Conservation (phyloP, 1,284 basidiomycete species). For the Sparassis latifolia region DNA sequence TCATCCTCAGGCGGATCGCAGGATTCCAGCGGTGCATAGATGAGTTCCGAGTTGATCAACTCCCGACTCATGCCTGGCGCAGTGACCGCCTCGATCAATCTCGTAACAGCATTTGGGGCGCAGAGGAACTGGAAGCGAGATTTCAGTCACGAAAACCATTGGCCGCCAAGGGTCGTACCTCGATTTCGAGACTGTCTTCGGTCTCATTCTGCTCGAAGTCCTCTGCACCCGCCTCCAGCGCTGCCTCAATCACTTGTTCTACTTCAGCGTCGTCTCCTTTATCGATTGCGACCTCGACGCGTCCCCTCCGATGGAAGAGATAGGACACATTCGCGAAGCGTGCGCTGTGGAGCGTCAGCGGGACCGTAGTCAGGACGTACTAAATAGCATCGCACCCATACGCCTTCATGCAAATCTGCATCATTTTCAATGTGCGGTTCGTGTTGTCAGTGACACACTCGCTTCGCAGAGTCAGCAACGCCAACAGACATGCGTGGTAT, state of each 20-base stretch:
- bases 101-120: slow-evolving; percentile 38
- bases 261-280: slow-evolving; percentile 40
- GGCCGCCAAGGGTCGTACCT: slow-evolving; percentile 29
- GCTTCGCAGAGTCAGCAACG: slow-evolving; percentile 33
- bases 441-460: slow-evolving; percentile 75
- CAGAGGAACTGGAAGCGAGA: slow-evolving; percentile 44
- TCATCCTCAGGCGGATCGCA: slow-evolving; percentile 31
- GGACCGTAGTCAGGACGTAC: not conserved
- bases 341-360: slow-evolving; percentile 36
- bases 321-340: slow-evolving; percentile 70
- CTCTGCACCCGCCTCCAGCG: slow-evolving; percentile 44
- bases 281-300: slow-evolving; percentile 49
- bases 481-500: not conserved
- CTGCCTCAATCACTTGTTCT: slow-evolving; percentile 46
- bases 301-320: slow-evolving; percentile 69
- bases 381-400: slow-evolving; percentile 42
- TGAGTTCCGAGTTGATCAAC: slow-evolving; percentile 48
- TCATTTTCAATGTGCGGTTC: slow-evolving; percentile 59
- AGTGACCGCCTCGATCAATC: slow-evolving; percentile 36
- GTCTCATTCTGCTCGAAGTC: slow-evolving; percentile 43
- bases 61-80: slow-evolving; percentile 31
- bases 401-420: slow-evolving; percentile 54
- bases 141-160: not conserved
- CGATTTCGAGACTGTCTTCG: slow-evolving; percentile 31
- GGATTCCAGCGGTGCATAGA: slow-evolving; percentile 46